These are phyloP conservation scores for Lunularia cruciata DNA, from an alignment of 225 moss, liverwort and hornwort species.

Conservation along the genomic window DNA sequence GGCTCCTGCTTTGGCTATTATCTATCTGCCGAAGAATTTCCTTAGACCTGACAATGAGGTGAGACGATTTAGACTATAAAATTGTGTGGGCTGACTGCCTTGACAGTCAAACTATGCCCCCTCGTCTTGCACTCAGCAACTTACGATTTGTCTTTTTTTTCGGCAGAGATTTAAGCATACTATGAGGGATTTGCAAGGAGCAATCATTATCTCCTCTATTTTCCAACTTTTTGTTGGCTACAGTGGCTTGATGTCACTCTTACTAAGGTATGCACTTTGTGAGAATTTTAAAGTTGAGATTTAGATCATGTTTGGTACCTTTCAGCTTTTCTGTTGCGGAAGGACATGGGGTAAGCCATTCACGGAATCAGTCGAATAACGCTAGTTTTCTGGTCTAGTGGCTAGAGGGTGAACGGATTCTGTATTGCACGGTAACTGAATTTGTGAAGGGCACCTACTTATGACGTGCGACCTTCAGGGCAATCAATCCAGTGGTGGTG, in stretches of 20 bases:
- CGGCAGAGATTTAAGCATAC: conserved; percentile 77
- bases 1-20: conserved; percentile 75
- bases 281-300: too few relatives aligned
- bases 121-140: too few relatives aligned
- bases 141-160: not conserved
- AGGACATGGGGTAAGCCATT: too few relatives aligned
- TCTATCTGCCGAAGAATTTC: conserved; percentile 63
- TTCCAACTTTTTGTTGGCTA: conserved; percentile 82
- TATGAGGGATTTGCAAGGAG: conserved; percentile 92
- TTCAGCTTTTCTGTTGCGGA: not conserved
- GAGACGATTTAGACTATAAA: not conserved
- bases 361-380: too few relatives aligned
- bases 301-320: not conserved
- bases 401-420: too few relatives aligned
- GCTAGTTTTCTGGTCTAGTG: too few relatives aligned
- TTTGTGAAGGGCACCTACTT: too few relatives aligned
- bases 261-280: conserved; percentile 55
- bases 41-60: conserved; percentile 41
- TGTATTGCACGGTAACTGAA: too few relatives aligned
- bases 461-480: conserved; percentile 60
- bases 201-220: conserved; percentile 65
- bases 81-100: not conserved
- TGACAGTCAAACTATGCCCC: not conserved
- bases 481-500: conserved; percentile 91
- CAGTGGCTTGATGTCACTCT: conserved; percentile 72